These are phyloP conservation scores for Colletotrichum sojae DNA, from an alignment of 2,329 filamentous ascomycete species.

Conservation along the genomic window DNA sequence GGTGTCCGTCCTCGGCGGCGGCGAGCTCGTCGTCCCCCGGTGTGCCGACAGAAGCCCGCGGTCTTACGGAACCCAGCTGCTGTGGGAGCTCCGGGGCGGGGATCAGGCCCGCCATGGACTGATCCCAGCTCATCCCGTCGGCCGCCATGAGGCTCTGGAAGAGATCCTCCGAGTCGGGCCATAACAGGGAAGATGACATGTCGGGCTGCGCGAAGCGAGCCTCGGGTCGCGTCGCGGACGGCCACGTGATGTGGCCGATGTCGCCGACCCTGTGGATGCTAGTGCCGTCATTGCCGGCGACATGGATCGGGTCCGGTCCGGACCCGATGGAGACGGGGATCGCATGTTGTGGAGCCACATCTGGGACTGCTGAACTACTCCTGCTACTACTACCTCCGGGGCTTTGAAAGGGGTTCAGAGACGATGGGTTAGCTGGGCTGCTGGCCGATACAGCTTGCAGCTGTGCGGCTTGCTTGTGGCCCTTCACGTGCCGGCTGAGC, in stretches of 20 bases:
- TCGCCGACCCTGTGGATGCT: background rate
- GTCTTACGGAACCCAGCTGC: background rate
- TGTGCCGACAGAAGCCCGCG: background rate
- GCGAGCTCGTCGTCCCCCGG: constrained; percentile 5
- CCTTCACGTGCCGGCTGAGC: constrained; percentile 19
- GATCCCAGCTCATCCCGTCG: constrained; percentile 22
- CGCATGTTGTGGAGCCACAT: background rate
- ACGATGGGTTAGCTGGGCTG: background rate
- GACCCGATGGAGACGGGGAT: background rate
- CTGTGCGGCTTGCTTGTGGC: background rate
- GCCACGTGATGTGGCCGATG: background rate
- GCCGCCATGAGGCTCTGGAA: constrained; percentile 24
- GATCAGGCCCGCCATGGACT: constrained; percentile 10
- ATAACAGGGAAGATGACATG: background rate
- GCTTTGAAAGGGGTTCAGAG: background rate
- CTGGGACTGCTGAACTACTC: background rate
- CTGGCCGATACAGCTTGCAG: background rate
- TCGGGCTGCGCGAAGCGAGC: background rate
- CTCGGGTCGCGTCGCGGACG: background rate
- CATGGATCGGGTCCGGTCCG: background rate
- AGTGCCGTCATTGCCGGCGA: background rate
- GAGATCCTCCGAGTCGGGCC: constrained; percentile 14
- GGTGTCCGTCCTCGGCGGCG: constrained; percentile 4
- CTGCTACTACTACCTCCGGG: background rate
- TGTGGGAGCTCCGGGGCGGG: background rate